Conservation (phyloP, 2,329 filamentous ascomycete genomes). For the Zelopaecilomyces penicillatus region DNA sequence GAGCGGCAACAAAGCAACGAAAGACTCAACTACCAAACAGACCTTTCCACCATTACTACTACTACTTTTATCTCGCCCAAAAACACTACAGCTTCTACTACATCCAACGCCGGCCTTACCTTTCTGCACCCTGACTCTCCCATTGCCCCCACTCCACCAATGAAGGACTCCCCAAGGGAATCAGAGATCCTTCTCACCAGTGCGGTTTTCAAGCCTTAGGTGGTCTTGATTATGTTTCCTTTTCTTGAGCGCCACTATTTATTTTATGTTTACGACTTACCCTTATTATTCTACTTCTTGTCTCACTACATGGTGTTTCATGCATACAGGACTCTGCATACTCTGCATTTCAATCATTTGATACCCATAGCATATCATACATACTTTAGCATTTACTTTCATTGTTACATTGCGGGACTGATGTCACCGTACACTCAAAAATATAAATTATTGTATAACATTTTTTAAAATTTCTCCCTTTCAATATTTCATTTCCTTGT, state of each 20-base stretch:
- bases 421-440: too few relatives aligned
- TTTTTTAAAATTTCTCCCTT: too few relatives aligned
- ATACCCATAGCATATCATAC: too few relatives aligned
- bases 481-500: too few relatives aligned
- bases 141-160: slow-evolving; percentile 26
- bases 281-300: too few relatives aligned
- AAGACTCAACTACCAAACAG: slow-evolving; percentile 32
- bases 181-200: slow-evolving; percentile 37
- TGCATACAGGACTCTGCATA: too few relatives aligned
- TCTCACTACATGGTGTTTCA: too few relatives aligned
- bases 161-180: slow-evolving; percentile 18
- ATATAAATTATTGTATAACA: too few relatives aligned
- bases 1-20: slow-evolving; percentile 46
- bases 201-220: slow-evolving; percentile 39
- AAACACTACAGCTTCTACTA: slow-evolving; percentile 18
- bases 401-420: too few relatives aligned
- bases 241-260: slow-evolving; percentile 3
- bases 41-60: slow-evolving; percentile 12
- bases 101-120: slow-evolving; percentile 1
- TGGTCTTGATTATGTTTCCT: background rate
- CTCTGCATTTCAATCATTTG: too few relatives aligned
- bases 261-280: too few relatives aligned
- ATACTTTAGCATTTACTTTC: too few relatives aligned
- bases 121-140: slow-evolving; percentile 15
- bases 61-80: slow-evolving; percentile 20